Evolutionary conservation across 2,329 filamentous ascomycete species (phyloP), one percentile per base, ranked within the genome.

Genomic region (Aspergillus chevalieri): DNA sequence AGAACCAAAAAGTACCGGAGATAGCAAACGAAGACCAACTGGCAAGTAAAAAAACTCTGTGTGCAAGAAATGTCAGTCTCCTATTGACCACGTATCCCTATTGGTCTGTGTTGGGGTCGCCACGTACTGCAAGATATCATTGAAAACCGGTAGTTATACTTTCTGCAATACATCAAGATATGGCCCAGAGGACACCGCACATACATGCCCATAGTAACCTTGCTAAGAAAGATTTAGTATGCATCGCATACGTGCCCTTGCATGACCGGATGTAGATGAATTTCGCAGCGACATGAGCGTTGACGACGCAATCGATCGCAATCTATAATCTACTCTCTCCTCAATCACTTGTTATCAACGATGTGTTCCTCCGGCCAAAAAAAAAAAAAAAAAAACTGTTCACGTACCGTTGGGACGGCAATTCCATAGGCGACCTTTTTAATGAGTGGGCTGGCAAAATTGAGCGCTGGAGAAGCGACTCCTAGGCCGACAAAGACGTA

Each of bases 111-210:
- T 15, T 43, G 21, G 4, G 39, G 33, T 33, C 21, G 15, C 15
- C 43, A 48, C 50, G 39, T 62, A 65, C 55, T 57, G 85, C 78
- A 24, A 69, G 9, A 87, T 68, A 48, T 82, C 75, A 56, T 81
- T 81, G 70, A 87, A 88, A 44, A 81, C 78, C 1, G 85, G 85
- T 3, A n/a, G n/a, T n/a, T n/a, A 88, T 82, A 0, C 78, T 79
- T 64, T 84, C 80, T 6, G 83, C 82, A 48, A 88, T 81, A 46
- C 86, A 61, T 74, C 80, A 85, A 1, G 81, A 79, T 6, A 83
- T 51, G 6, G 79, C 57, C 79, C 83, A 87, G 15, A 80, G 64
- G 10, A 59, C 64, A 1, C 73, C 59, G 8, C 78, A 75, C 30
- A 87, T 77, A 4, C 51, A 71, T 7, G 78, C 56, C 85, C 85